These are phyloP conservation scores for Hypoxylon subgilvum DNA, from an alignment of 495 filamentous ascomycete species.

Conservation along the genomic window DNA sequence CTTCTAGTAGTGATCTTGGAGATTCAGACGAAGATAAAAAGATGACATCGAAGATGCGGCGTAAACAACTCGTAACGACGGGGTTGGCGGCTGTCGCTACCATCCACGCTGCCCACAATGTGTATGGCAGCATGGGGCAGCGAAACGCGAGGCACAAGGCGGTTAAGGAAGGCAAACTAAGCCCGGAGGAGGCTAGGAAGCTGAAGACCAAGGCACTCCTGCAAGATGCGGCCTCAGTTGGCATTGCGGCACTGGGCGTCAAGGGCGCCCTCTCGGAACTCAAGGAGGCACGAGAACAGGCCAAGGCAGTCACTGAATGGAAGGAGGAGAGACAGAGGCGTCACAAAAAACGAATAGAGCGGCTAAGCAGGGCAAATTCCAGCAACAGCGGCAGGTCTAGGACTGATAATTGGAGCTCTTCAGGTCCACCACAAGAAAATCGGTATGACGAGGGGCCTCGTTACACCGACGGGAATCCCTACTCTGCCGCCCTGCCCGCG, in stretches of 20 bases:
- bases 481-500: slow-evolving; percentile 51
- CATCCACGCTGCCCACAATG: slow-evolving; percentile 82
- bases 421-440: slow-evolving; percentile 43
- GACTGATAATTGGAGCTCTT: slow-evolving; percentile 48
- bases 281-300: slow-evolving; percentile 53
- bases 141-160: slow-evolving; percentile 71
- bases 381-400: slow-evolving; percentile 45
- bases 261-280: slow-evolving; percentile 77
- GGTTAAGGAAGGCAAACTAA: slow-evolving; percentile 75
- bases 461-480: slow-evolving; percentile 61
- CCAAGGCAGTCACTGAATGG: slow-evolving; percentile 51
- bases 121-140: slow-evolving; percentile 78
- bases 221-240: slow-evolving; percentile 77
- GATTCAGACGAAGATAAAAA: slow-evolving; percentile 80
- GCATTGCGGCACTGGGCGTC: slow-evolving; percentile 85
- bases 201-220: slow-evolving; percentile 74
- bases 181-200: slow-evolving; percentile 74
- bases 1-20: slow-evolving; percentile 67
- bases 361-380: slow-evolving; percentile 39
- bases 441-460: slow-evolving; percentile 51
- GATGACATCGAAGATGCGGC: slow-evolving; percentile 75
- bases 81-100: slow-evolving; percentile 87
- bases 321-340: slow-evolving; percentile 49
- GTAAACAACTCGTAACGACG: slow-evolving; percentile 82
- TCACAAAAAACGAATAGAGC: slow-evolving; percentile 49